Evolutionary conservation across 495 filamentous ascomycete genomes (phyloP).

Genomic region (Aspergillus funiculosus): DNA sequence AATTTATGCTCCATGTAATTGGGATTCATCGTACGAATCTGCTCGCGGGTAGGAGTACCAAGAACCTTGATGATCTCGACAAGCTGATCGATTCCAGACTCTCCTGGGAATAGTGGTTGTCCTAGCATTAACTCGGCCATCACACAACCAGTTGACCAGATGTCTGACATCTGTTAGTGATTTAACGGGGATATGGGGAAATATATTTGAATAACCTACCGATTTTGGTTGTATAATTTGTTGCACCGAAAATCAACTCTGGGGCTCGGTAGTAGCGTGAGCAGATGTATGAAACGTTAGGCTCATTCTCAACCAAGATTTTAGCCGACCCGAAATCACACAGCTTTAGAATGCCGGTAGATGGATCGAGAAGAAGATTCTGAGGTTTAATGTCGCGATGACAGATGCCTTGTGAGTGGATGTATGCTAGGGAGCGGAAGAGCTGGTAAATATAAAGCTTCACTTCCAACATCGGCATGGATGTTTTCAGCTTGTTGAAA

Average conservation of each 20-base stretch:
- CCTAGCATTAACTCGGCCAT: slow-evolving; percentile 99
- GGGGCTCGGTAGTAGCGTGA: slow-evolving; percentile 98
- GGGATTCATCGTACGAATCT: slow-evolving; percentile 99
- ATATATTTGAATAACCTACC: slow-evolving; percentile 53
- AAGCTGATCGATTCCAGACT: slow-evolving; percentile 96
- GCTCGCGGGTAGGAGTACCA: slow-evolving; percentile 94
- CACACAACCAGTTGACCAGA: slow-evolving; percentile 98
- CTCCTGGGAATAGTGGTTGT: slow-evolving; percentile 97
- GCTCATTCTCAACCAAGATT: slow-evolving; percentile 97
- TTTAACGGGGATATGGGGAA: slow-evolving; percentile 8
- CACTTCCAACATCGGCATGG: slow-evolving; percentile 97
- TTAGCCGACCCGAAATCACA: slow-evolving; percentile 99
- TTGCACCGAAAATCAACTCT: slow-evolving; percentile 97
- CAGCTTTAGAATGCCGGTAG: slow-evolving; percentile 86
- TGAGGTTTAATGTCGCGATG: slow-evolving; percentile 99
- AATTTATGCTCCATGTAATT: slow-evolving; percentile 99
- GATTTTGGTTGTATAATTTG: slow-evolving; percentile 99
- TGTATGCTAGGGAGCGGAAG: slow-evolving; percentile 96
- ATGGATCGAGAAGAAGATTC: slow-evolving; percentile 88
- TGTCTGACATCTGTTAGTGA: slow-evolving; percentile 59
- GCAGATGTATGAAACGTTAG: slow-evolving; percentile 99
- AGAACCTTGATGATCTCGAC: slow-evolving; percentile 99
- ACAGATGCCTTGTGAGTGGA: slow-evolving; percentile 98
- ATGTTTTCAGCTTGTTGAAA: slow-evolving; percentile 99
- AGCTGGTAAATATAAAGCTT: slow-evolving; percentile 99